Base-by-base conservation (phyloP, 2,329 filamentous ascomycete genomes). In the Xylaria sp. region DNA sequence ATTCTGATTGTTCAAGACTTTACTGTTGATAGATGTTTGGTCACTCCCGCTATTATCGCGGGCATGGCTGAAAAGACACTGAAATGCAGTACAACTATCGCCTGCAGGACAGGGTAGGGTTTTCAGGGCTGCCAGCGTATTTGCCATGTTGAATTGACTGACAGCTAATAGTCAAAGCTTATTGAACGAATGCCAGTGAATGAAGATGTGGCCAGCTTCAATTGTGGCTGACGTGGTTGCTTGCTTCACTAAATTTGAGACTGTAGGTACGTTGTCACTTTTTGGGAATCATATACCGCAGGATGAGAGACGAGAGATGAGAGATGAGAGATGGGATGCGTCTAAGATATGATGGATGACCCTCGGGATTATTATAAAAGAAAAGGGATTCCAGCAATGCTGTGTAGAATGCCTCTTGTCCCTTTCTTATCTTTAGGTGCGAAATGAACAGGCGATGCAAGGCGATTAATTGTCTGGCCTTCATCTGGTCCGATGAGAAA, bases 81-180 rank as follows among this genome's bases (percentile, higher is more conserved):
- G 79, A 71, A 84, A 85, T 18, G 84, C 83, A 9, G 80, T 83
- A 72, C 84, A 86, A 2, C 68, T 77, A 55, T 81, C 78, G 59
- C 84, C 84, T 23, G 83, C 83, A 6, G 84, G 84, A 70, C 84
- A 86, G 10, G 83, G 83, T 56, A 86, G 82, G 66, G 81, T 81
- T 72, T 85, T 86, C 69, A 86, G 82, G 46, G 75, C 70, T 13
- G 75, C 74, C 43, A 78, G 70, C 32, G 76, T 72, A 52, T 66
- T 68, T 43, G 75, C 75, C 76, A 77, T 78, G 34, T 13, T 65
- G 60, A 64, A 43, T 25, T 10, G n/a, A n/a, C 7, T 10, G n/a
- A n/a, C 7, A 55, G 25, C 9, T 36, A 12, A 34, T 15, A 59
- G 39, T 46, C 15, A 41, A n/a, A 53, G 13, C 10, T 48, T 36